Percentiles rank a stretch among this genome's conserved stretches.
Evolutionary conservation across 495 filamentous ascomycete species (phyloP).

Genomic region (Aspergillus haitiensis): DNA sequence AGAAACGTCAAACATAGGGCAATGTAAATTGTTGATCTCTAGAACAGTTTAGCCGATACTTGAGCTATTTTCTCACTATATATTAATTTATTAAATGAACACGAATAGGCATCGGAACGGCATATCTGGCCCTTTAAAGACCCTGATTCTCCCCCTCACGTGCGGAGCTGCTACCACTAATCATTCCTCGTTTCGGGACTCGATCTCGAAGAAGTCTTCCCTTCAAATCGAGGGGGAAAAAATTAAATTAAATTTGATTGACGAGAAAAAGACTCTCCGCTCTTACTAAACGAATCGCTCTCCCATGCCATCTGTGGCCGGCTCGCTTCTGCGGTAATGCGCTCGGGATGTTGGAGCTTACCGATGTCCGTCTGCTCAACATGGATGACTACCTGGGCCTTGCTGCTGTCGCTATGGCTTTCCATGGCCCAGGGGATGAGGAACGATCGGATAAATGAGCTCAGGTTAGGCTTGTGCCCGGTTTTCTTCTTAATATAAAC

Average conservation of each 20-base stretch:
- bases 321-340: conserved; percentile 42
- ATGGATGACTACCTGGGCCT: conserved; percentile 42
- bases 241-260: neutral
- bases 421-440: conserved; percentile 44
- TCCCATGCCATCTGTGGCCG: conserved; percentile 34
- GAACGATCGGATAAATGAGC: conserved; percentile 38
- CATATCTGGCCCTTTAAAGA: conserved; percentile 28
- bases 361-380: conserved; percentile 41
- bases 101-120: conserved; percentile 15
- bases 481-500: neutral
- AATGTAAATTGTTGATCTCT: neutral
- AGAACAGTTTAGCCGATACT: neutral
- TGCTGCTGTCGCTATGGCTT: conserved; percentile 45
- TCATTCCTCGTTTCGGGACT: neutral
- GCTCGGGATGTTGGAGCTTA: conserved; percentile 46
- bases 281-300: conserved; percentile 3
- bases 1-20: neutral
- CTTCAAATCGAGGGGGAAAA: neutral
- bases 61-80: neutral
- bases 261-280: neutral
- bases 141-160: conserved; percentile 19
- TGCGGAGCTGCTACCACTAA: conserved; percentile 18
- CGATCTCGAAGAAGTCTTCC: neutral
- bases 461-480: conserved; percentile 33
- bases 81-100: neutral